Evolutionary conservation across 2,329 filamentous ascomycete species (phyloP).

Genomic region (Gaeumannomyces tritici): DNA sequence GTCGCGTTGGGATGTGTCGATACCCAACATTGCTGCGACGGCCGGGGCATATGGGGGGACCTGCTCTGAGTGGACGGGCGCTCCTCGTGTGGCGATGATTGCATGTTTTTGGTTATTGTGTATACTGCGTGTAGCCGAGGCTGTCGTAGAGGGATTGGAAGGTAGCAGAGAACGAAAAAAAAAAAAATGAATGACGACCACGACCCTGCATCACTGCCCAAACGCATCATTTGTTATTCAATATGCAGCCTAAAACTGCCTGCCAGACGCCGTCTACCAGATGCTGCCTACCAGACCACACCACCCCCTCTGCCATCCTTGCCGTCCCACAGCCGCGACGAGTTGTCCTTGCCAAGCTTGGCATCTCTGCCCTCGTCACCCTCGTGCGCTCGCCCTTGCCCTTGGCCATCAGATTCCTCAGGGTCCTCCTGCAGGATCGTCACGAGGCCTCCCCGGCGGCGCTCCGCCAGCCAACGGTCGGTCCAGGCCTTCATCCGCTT

Average conservation of each 20-base stretch:
- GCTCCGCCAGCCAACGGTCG: conserved; percentile 51
- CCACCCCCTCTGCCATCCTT: conserved; percentile 28
- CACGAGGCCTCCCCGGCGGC: conserved; percentile 44
- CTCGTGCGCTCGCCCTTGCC: neutral
- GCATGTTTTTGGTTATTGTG: neutral
- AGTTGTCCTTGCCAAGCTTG: too few relatives aligned
- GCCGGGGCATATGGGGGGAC: neutral
- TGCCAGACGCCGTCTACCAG: conserved; percentile 31
- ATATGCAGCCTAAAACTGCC: neutral
- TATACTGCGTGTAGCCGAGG: too few relatives aligned
- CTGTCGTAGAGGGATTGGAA: neutral
- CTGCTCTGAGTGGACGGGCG: neutral
- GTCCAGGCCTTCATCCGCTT: conserved; percentile 56
- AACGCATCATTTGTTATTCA: neutral
- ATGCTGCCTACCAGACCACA: conserved; percentile 27
- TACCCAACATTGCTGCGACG: neutral
- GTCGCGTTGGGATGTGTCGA: neutral
- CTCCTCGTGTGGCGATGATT: neutral
- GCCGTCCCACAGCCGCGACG: too few relatives aligned
- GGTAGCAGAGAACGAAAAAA: neutral
- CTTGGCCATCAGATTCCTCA: conserved; percentile 7
- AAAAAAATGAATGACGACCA: neutral
- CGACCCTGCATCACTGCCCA: neutral
- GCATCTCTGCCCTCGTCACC: conserved; percentile 19
- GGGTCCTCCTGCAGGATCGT: conserved; percentile 27